Conservation (phyloP, 129 eudicot genomes). For the Flaveria brownii region DNA sequence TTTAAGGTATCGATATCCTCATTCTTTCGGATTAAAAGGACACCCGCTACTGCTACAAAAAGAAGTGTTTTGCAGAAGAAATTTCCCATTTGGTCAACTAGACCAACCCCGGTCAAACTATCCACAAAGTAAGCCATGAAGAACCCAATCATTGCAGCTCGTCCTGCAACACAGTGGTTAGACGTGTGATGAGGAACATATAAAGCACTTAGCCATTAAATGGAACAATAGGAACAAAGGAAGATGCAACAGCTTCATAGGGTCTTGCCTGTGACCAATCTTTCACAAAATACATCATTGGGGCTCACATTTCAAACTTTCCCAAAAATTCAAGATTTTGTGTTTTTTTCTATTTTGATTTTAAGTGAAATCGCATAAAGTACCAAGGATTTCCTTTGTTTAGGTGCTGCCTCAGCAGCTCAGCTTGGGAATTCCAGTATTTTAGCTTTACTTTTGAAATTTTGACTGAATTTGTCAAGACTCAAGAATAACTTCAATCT, state of each 20-base stretch:
- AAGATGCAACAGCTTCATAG: neutral
- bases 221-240: neutral
- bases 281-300: slow-evolving; percentile 1
- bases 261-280: too few species aligned
- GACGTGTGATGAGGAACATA: neutral
- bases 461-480: neutral
- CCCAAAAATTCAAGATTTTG: neutral
- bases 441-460: neutral
- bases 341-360: too few species aligned
- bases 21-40: slow-evolving; percentile 80
- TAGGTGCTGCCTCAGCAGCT: neutral
- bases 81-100: slow-evolving; percentile 98
- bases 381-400: neutral
- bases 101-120: slow-evolving; percentile 95
- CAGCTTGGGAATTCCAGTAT: neutral
- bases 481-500: neutral
- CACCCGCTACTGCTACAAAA: slow-evolving; percentile 86
- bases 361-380: neutral
- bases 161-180: slow-evolving; percentile 53
- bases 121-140: slow-evolving; percentile 98
- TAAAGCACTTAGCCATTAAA: neutral
- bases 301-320: neutral
- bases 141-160: slow-evolving; percentile 99
- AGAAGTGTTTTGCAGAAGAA: slow-evolving; percentile 97
- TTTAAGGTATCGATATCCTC: slow-evolving; percentile 86